Base-by-base conservation (phyloP, 2,329 filamentous ascomycete species). In the Xylaria sp. region DNA sequence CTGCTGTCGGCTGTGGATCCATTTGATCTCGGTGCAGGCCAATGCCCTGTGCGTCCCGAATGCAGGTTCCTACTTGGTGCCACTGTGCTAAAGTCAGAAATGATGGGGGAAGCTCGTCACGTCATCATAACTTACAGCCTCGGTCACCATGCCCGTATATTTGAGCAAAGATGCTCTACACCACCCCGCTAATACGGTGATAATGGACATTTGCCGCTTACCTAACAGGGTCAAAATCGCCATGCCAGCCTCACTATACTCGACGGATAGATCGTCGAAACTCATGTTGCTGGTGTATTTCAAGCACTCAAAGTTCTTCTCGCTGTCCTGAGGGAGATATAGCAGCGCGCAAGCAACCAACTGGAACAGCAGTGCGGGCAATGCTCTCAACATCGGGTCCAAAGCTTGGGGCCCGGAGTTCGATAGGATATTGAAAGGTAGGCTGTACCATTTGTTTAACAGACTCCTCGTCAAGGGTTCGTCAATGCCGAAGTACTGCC, bases 11-110 rank as follows among this genome's bases (percentile, higher is more conserved):
- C 51, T 80, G 80, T 0, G 83, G 83, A 65, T 87, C 84, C 28
- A 82, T 74, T 37, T 76, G 78, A 64, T 85, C 82, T 12, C 82
- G 79, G 66, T 89, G 83, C 68, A 89, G 76, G 12, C 86, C 87
- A 42, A 89, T 81, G 67, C 88, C 86, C 70, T 89, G 86, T 0
- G 85, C 87, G 70, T 89, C 86, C 42, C 84, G 78, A 58, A 89
- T 87, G 0, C 84, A 82, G 21, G 80, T 78, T 0, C 84, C 83
- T 31, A 89, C 78, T 1, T 80, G 79, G 69, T 87, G 84, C 83
- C 83, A 86, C 82, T 84, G 53, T 23, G 4, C 40, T 15, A 7
- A 25, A 37, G 64, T 71, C 57, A 72, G 64, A 35, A 31, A 37
- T 28, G 38, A 25, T 23, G 21, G 21, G 28, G 12, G 4, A 8